phyloP scores from a whole-genome alignment of 257 asterid species.

The Lavandula angustifolia region DNA sequence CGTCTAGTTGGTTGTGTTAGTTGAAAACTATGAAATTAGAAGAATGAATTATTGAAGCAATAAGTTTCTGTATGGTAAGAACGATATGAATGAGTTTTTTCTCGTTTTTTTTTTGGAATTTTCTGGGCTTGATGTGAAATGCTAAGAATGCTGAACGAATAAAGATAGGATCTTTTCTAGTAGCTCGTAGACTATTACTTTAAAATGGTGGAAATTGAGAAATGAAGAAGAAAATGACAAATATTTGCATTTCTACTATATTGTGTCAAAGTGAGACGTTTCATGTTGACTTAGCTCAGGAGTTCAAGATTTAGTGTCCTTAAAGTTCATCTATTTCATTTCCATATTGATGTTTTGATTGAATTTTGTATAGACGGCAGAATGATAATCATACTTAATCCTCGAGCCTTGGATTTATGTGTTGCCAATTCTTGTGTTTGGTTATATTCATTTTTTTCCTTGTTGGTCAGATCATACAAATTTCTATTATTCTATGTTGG shows the following conservation, averaged over 20 bases:
- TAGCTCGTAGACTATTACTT: background rate
- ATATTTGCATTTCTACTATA: background rate
- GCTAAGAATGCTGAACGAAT: background rate
- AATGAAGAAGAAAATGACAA: background rate
- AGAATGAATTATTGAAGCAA: background rate
- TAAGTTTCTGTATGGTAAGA: background rate
- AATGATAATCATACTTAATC: constrained; percentile 6
- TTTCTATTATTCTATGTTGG: constrained; percentile 37
- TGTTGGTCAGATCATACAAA: constrained; percentile 49
- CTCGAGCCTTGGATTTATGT: background rate
- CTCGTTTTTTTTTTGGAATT: too few species aligned
- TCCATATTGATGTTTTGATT: background rate
- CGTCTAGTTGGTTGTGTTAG: constrained; percentile 9
- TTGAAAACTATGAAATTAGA: constrained; percentile 17
- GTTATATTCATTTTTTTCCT: background rate
- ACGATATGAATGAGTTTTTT: background rate
- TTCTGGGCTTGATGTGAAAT: background rate
- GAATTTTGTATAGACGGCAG: constrained; percentile 3
- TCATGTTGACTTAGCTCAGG: background rate
- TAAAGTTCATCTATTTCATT: background rate
- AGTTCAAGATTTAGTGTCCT: background rate
- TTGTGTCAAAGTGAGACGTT: background rate
- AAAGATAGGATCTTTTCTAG: background rate
- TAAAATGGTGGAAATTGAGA: background rate
- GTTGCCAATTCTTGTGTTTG: constrained; percentile 9